phyloP scores from a whole-genome alignment of 768 basidiomycete species.

The Calocera cornea region DNA sequence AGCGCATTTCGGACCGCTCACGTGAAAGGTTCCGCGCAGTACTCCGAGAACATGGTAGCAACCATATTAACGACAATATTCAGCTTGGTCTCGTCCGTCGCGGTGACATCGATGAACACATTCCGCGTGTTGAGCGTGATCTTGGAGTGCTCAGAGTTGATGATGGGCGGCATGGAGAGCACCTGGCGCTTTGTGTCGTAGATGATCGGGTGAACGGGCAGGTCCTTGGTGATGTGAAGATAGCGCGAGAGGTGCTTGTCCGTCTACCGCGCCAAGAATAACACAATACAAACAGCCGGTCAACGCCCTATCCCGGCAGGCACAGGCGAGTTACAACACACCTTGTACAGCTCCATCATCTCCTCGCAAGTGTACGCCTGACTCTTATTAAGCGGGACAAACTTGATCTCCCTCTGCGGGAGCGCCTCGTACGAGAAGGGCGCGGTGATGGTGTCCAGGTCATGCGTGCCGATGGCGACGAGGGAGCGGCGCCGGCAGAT shows the following conservation, averaged over 20 bases:
- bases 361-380: conserved; percentile 74
- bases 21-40: conserved; percentile 85
- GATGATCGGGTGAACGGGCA: conserved; percentile 94
- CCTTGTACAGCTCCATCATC: conserved; percentile 89
- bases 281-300: not conserved
- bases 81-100: conserved; percentile 92
- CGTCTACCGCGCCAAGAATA: too few species aligned
- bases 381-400: conserved; percentile 70
- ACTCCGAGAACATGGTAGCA: conserved; percentile 95
- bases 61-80: conserved; percentile 92
- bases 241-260: conserved; percentile 86
- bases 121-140: conserved; percentile 88
- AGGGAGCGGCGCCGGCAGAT: conserved; percentile 79
- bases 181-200: conserved; percentile 82
- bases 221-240: conserved; percentile 84
- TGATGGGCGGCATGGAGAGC: conserved; percentile 94
- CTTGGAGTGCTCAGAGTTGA: conserved; percentile 95
- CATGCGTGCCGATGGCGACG: conserved; percentile 94
- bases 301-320: not conserved
- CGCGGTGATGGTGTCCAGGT: conserved; percentile 72
- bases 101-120: conserved; percentile 93
- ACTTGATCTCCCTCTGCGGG: conserved; percentile 79
- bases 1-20: conserved; percentile 35
- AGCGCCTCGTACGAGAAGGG: conserved; percentile 82
- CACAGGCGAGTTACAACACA: conserved; percentile 24